Evolutionary conservation across 768 basidiomycete species (phyloP), one percentile per base, ranked within the genome.

Genomic region (Cyclocybe cylindracea): DNA sequence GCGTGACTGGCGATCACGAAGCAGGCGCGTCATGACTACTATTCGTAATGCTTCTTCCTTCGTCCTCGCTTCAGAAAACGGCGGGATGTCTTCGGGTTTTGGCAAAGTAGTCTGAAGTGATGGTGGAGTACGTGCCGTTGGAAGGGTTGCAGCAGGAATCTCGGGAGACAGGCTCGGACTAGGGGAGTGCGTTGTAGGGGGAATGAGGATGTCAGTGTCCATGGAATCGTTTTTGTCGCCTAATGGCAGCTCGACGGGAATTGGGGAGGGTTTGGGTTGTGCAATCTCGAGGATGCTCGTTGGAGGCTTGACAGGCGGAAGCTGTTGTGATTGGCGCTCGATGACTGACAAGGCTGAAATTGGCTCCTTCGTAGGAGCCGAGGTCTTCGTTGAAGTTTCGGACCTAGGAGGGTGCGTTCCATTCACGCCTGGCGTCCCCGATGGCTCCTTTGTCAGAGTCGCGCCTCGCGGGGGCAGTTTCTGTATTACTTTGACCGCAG

Each of bases 41-140:
- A 85, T 70, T 19, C 82, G 81, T 39, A 91, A 72, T 7, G 83
- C 85, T 41, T 89, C 88, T 41, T 70, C 64, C 7, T 81, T 72
- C 9, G 80, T 76, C 44, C 72, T 79, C 35, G 75, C 72, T 18
- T 74, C 68, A 5, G 68, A 59, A 18, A 72, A 53, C 5, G 60
- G 60, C 9, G 78, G 78, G 34, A 78, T 73, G 19, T 76, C 70
- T 44, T 61, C 61, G 19, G 58, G 55, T 14, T 32, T 55, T 5
- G 60, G 60, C n/a, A 54, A 46, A 3, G 48, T 35, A 11, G 36
- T 47, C 10, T 51, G 56, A 24, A 51, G 44, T 9, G 44, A 33
- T 10, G 48, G 43, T 8, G 50, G 50, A 6, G 53, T 37, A 35
- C 10, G 36, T 41, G 7, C 39, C 39, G 32, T 49, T 46, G 34